Evolutionary conservation across 148 eudicot species (phyloP), one percentile per base, ranked within the genome.

Genomic region (Rhododendron simsii): DNA sequence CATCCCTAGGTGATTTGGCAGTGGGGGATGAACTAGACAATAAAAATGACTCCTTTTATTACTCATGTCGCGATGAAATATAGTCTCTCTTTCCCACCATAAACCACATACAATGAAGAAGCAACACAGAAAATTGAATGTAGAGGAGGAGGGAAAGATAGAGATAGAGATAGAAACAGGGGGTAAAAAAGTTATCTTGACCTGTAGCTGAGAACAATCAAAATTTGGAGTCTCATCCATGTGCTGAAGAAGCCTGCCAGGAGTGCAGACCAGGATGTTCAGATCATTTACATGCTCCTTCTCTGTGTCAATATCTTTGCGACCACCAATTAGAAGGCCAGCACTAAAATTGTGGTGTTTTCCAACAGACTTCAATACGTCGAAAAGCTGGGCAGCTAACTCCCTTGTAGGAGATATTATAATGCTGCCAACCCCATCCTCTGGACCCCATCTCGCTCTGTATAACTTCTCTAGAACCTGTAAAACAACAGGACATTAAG

Each of bases 151-250:
- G 61, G 76, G 76, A 30, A 15, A 33, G 76, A 71, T 71, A 35
- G 9, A 33, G 76, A 71, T 71, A 35, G 9, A 4, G 15, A 67
- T 26, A 67, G 15, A 26, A 71, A 71, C 2, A 0, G 8, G 76
- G 76, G 1, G 20, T 71, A 5, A 71, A 14, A 67, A 12, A 30
- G 41, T 33, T 33, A 71, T 21, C 65, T 87, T 61, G 94, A 96
- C 99, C 99, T 96, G 99, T 71, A 96, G 98, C 83, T 95, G 93
- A 83, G 98, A 92, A 88, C 99, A 96, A 23, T 95, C 98, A 87
- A 96, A 96, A 86, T 96, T 96, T 78, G 97, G 94, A 63, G 99
- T 95, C 86, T 95, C 97, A 61, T 95, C 96, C 99, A 96, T 96
- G 91, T 96, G 99, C 87, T 96, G 98, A 76, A 95, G 98, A 84